Evolutionary conservation across 129 eudicot genomes (phyloP).

Genomic region (Tagetes erecta): DNA sequence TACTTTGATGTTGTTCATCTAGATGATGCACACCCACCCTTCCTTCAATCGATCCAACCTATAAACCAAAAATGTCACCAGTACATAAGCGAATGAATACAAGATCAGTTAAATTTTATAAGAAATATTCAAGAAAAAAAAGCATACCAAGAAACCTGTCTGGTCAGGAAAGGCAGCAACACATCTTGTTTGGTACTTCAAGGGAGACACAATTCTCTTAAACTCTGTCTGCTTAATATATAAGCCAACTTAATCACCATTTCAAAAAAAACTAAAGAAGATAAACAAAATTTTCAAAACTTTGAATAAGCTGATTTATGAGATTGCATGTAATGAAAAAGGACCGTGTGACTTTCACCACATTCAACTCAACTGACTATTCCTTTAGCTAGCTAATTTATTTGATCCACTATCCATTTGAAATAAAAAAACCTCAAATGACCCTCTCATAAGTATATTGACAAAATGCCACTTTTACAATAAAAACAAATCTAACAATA

Average conservation of each 20-base stretch:
- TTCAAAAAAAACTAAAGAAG: background rate
- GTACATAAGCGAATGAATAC: background rate
- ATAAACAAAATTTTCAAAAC: background rate
- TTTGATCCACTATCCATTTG: background rate
- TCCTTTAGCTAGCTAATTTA: background rate
- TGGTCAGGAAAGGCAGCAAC: slow-evolving; percentile 96
- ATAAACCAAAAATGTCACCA: slow-evolving; percentile 21
- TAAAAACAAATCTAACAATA: background rate
- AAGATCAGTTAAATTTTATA: background rate
- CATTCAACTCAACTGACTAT: background rate
- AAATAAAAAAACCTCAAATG: background rate
- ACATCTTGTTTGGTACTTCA: slow-evolving; percentile 96
- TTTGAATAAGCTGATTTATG: background rate
- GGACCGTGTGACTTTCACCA: background rate
- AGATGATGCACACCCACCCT: slow-evolving; percentile 97
- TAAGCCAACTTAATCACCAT: slow-evolving; percentile 9
- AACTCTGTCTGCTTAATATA: slow-evolving; percentile 60
- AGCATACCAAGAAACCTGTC: slow-evolving; percentile 86
- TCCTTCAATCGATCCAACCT: slow-evolving; percentile 99
- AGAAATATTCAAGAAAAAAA: background rate
- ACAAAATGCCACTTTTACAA: background rate
- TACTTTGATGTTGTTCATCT: slow-evolving; percentile 75
- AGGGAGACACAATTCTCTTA: slow-evolving; percentile 76
- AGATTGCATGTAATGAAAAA: background rate
- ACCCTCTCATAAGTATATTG: background rate